Evolutionary conservation across 257 asterid genomes (phyloP), one percentile per base, ranked within the genome.

Genomic region (Voacanga thouarsii): DNA sequence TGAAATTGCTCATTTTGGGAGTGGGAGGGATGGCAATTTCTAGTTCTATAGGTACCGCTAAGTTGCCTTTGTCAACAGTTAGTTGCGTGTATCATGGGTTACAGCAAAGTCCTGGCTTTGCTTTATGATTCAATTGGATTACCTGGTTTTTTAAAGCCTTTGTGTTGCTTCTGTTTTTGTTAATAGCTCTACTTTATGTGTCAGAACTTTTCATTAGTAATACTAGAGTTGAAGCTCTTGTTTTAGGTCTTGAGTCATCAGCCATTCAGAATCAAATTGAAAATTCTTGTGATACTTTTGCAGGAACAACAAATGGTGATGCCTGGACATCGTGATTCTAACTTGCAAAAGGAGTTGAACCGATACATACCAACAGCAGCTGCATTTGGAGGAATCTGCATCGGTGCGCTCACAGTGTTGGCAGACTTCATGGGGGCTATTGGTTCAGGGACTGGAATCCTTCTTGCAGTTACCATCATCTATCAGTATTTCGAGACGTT

Each of bases 231-330:
- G 47, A 43, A 43, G 47, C 47, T 43, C 8, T 43, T 43, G 47
- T 43, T 43, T 43, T 43, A 43, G 47, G 9, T 43, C 8, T 43
- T 43, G 6, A 43, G 9, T 43, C 0, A 19, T 5, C 18, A 55
- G 4, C 1, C 61, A 19, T 19, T 55, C 61, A 55, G 61, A 55
- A 55, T 55, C 24, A 6, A 18, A 55, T 5, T 16, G 19, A n/a
- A 57, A 9, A 8, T 16, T 66, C 18, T 33, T 1, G 19, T 4
- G 6, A 51, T 72, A 14, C 57, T 56, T 26, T 61, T 80, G 51
- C 85, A 93, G 98, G 98, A 93, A 74, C 98, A 93, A 91, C 98
- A 93, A 91, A 91, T 93, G 97, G 98, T 93, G 83, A 93, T 93
- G 98, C 97, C 97, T 2, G 98, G 98, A 57, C 97, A 93, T 51